Conservation (phyloP, 768 basidiomycete genomes). For the Boletus reticuloceps region DNA sequence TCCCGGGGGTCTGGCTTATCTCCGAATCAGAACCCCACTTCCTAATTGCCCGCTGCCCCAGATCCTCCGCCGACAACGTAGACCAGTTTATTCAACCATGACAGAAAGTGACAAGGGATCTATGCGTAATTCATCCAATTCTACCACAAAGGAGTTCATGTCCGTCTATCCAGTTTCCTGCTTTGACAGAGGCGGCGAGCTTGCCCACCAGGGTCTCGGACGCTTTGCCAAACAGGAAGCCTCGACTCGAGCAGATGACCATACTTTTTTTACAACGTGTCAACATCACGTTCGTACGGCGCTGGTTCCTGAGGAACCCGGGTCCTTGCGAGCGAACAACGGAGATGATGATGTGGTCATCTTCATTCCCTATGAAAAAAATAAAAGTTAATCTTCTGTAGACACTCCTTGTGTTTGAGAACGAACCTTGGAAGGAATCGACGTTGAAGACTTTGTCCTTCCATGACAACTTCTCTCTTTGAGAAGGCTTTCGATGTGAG, state of each 20-base stretch:
- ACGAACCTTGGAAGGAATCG: conserved; percentile 75
- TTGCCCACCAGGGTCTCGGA: conserved; percentile 24
- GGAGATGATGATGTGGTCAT: conserved; percentile 70
- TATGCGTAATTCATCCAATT: background rate
- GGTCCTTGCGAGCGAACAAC: conserved; percentile 54
- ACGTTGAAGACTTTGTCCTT: conserved; percentile 71
- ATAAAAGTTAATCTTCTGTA: conserved; percentile 10
- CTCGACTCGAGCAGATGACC: conserved; percentile 60
- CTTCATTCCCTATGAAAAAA: conserved; percentile 65
- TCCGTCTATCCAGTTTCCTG: conserved; percentile 15
- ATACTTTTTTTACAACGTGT: conserved; percentile 73
- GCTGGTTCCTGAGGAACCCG: conserved; percentile 63
- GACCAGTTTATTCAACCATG: too few relatives aligned
- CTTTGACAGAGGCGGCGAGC: conserved; percentile 14
- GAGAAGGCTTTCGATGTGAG: conserved; percentile 53
- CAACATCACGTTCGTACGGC: conserved; percentile 84
- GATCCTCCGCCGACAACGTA: too few relatives aligned
- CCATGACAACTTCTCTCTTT: conserved; percentile 48
- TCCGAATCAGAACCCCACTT: background rate
- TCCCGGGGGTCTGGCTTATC: background rate
- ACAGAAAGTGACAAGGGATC: background rate
- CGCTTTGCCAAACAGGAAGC: conserved; percentile 19
- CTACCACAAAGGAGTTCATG: conserved; percentile 4
- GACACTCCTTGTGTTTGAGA: background rate
- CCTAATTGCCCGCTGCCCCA: background rate